phyloP scores from a whole-genome alignment of 768 basidiomycete genomes.

The Lentinula sp. region DNA sequence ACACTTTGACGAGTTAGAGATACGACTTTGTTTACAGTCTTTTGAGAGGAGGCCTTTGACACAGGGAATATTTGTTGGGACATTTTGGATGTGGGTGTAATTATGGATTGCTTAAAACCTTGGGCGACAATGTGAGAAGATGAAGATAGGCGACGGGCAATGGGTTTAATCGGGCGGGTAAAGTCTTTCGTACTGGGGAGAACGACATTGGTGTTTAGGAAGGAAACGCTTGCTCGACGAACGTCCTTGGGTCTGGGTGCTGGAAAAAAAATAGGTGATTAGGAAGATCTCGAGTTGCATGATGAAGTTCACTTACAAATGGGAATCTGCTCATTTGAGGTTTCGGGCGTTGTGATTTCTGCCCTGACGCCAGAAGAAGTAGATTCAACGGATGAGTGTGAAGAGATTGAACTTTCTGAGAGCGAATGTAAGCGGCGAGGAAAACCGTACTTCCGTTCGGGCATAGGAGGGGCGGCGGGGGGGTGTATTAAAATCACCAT shows the following conservation, averaged over 20 bases:
- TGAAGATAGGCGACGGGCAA: background rate
- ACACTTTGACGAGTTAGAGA: background rate
- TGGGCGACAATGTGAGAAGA: background rate
- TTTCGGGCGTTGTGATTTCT: background rate
- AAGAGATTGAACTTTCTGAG: background rate
- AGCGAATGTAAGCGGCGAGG: too few relatives aligned
- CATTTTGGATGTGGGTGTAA: background rate
- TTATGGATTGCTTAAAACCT: background rate
- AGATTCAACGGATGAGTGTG: background rate
- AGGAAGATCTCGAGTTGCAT: background rate
- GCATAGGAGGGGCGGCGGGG: background rate
- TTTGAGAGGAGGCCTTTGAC: background rate
- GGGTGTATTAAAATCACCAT: background rate
- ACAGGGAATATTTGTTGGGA: background rate
- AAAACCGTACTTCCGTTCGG: background rate
- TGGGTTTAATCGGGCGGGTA: background rate
- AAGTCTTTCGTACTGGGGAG: background rate
- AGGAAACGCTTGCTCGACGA: background rate
- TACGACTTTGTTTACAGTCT: background rate
- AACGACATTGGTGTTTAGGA: background rate
- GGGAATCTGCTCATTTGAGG: background rate
- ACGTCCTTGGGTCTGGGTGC: background rate
- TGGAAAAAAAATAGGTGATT: background rate
- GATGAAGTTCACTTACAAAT: background rate
- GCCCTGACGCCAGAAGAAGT: background rate